Base-by-base conservation (phyloP, 2,329 filamentous ascomycete species). In the Nemania sp. region DNA sequence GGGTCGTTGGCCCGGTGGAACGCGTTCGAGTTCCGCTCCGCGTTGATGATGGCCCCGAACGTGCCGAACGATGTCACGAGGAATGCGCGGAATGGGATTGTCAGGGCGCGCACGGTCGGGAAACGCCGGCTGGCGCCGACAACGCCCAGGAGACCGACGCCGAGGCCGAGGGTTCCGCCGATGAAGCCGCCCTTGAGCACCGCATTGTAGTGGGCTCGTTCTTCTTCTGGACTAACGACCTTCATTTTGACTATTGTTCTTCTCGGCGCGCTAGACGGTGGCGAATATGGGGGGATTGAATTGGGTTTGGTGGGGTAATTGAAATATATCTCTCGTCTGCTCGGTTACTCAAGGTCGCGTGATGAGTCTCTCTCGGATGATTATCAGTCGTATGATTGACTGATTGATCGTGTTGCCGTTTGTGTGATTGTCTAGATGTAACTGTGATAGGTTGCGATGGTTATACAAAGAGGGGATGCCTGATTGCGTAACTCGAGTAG, bases 161-260 rank as follows among this genome's bases (percentile, higher is more conserved):
- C 79, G 2, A 91, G 75, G 60, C 94, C 92, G 39, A 84, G 64
- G 11, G 80, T 48, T 60, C 89, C 89, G 62, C 93, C 94, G 60
- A 89, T 73, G 60, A 84, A 68, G 64, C 94, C 93, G 63, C 91
- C 92, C 70, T 84, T 86, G 63, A 97, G 69, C 57, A 95, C 94
- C 55, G 82, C 78, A 70, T 79, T 76, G 82, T 95, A 96, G 81
- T 97, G 92, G 49, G 83, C 89, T 56, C 80, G 72, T 76, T 97
- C 92, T 77, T 97, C 90, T 83, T 97, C 91, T 72, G 93, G 91
- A 66, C 89, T 95, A 71, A 97, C 82, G 70, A 97, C 80, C 87
- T 97, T 97, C 94, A 97, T 99, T 60, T 45, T 80, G 73, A 65
- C 61, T 61, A 61, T 57, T 23, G 31, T 39, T 33, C n/a, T 26